A percentile compares a stretch with the other conserved stretches of the same genome.
Evolutionary conservation across 495 filamentous ascomycete genomes (phyloP).

Genomic region (Elaphomyces granulatus): DNA sequence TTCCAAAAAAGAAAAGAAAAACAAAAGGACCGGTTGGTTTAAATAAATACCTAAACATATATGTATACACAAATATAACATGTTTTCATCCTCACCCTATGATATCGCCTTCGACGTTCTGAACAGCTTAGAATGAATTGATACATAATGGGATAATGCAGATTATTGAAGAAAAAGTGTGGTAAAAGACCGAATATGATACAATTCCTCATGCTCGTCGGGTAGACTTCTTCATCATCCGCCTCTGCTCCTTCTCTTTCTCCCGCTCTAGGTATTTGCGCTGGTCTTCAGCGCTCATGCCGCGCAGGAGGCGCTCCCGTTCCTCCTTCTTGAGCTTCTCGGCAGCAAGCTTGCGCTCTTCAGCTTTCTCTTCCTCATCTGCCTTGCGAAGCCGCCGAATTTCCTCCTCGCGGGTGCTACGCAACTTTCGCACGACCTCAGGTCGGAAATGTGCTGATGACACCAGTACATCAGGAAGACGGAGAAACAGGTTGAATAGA

Average conservation of each 20-base stretch:
- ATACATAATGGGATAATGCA: neutral
- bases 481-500: slow-evolving; percentile 71
- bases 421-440: slow-evolving; percentile 77
- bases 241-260: slow-evolving; percentile 65
- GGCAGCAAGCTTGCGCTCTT: slow-evolving; percentile 62
- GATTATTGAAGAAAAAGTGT: neutral
- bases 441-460: slow-evolving; percentile 67
- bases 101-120: no score
- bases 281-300: slow-evolving; percentile 84
- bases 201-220: slow-evolving; percentile 30
- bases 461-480: slow-evolving; percentile 68
- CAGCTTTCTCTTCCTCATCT: slow-evolving; percentile 85
- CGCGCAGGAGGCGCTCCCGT: slow-evolving; percentile 68
- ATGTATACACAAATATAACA: no score
- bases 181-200: no score
- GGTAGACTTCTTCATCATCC: slow-evolving; percentile 54
- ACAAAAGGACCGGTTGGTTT: no score
- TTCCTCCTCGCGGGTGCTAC: slow-evolving; percentile 65
- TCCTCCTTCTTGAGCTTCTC: slow-evolving; percentile 88
- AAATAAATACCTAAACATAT: no score
- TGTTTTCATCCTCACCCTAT: no score
- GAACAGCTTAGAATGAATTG: no score
- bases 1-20: no score
- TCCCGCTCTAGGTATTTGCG: slow-evolving; percentile 90
- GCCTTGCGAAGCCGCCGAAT: slow-evolving; percentile 63